A percentile compares a stretch with the other conserved stretches of the same genome.
phyloP scores from a whole-genome alignment of 2,329 filamentous ascomycete genomes.

The Botryosphaeria dothidea region DNA sequence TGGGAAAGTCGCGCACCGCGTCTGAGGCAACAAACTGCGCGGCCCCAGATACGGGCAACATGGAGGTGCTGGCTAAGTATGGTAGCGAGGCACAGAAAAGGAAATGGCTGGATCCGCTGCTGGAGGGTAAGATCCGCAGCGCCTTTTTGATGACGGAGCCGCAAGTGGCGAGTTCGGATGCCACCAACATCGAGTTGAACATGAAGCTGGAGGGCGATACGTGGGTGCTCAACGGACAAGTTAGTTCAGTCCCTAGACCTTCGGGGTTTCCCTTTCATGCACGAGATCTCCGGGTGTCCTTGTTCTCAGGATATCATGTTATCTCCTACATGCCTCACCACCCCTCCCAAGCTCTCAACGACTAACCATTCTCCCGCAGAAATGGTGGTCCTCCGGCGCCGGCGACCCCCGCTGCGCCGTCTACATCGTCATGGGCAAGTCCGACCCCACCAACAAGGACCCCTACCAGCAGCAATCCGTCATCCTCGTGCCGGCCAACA shows the following conservation, averaged over 20 bases:
- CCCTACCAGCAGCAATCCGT: conserved; percentile 92
- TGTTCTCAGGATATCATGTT: conserved; percentile 31
- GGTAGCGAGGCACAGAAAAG: conserved; percentile 83
- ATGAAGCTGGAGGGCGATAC: conserved; percentile 83
- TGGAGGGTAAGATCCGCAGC: conserved; percentile 82
- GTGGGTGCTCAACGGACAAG: conserved; percentile 86
- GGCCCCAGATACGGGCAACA: conserved; percentile 90
- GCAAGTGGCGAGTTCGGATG: conserved; percentile 83
- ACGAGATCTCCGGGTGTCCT: conserved; percentile 23
- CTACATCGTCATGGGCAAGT: conserved; percentile 97
- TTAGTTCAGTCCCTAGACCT: conserved; percentile 39
- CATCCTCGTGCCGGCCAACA: conserved; percentile 77
- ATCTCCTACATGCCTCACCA: conserved; percentile 19
- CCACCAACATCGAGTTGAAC: conserved; percentile 84
- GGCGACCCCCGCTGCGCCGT: conserved; percentile 90
- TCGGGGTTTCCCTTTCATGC: not conserved
- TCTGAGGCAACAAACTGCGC: conserved; percentile 78
- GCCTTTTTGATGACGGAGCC: conserved; percentile 96
- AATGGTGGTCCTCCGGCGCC: conserved; percentile 99
- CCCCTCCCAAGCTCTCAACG: not conserved
- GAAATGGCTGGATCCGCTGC: conserved; percentile 76
- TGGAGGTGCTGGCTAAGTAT: conserved; percentile 93
- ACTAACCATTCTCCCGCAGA: conserved; percentile 57
- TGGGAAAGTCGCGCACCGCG: conserved; percentile 81
- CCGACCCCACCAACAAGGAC: conserved; percentile 71